Evolutionary conservation across 208 protist genomes (phyloP).

Genomic region (Acanthamoeba castellanii): DNA sequence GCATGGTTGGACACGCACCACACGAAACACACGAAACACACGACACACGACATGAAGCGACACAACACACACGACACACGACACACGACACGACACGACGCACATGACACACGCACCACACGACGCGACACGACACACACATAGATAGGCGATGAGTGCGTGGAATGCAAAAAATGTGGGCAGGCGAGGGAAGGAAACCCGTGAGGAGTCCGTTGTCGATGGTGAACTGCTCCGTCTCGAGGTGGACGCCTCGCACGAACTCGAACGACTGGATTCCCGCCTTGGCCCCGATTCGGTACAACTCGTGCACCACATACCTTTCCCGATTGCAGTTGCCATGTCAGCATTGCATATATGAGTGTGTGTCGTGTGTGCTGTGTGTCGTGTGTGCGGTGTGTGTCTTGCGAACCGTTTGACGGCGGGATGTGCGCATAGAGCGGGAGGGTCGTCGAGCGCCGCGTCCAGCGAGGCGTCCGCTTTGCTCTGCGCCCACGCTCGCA

Average conservation of each 20-base stretch:
- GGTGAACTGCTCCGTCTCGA: not conserved
- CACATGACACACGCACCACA: not conserved
- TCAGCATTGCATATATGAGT: not conserved
- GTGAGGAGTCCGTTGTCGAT: conserved; percentile 53
- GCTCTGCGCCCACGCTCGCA: not conserved
- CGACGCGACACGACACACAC: no score
- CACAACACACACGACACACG: not conserved
- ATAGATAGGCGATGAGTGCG: no score
- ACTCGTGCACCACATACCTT: conserved; percentile 29
- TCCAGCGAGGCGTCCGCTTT: not conserved
- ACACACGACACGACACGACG: not conserved
- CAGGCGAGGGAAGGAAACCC: not conserved
- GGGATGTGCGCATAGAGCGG: not conserved
- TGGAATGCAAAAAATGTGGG: no score
- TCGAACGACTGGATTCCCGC: conserved; percentile 42
- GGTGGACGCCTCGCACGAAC: conserved; percentile 14
- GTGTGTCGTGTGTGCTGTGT: not conserved
- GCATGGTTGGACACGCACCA: not conserved
- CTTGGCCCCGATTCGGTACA: not conserved
- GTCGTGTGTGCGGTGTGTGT: not conserved
- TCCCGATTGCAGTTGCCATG: not conserved
- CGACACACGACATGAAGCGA: no score
- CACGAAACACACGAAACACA: no score
- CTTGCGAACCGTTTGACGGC: not conserved
- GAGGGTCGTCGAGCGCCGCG: not conserved